These are phyloP conservation scores for Penicillium sp. DNA, from an alignment of 2,329 filamentous ascomycete genomes.

Conservation along the genomic window DNA sequence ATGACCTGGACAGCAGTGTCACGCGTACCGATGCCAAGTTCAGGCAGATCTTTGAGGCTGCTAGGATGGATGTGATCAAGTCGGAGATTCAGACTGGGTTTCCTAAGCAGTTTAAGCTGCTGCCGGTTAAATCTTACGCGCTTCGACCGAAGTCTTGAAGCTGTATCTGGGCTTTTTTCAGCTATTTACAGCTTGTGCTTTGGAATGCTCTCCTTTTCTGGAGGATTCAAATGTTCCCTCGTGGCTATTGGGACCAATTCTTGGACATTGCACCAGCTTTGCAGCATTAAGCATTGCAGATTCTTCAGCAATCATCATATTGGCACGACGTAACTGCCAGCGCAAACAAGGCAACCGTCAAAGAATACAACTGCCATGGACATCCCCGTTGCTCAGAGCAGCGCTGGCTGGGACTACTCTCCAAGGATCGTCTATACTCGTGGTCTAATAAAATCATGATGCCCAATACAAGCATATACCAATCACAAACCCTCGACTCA, in stretches of 20 bases:
- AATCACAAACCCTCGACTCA: too few species aligned
- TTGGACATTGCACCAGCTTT: background rate
- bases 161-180: background rate
- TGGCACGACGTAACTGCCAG: too few species aligned
- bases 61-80: conserved; percentile 69
- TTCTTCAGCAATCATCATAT: too few species aligned
- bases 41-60: conserved; percentile 67
- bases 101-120: conserved; percentile 63
- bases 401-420: too few species aligned
- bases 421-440: too few species aligned
- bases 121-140: conserved; percentile 79
- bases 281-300: background rate
- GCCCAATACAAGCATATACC: too few species aligned
- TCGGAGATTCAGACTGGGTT: conserved; percentile 76
- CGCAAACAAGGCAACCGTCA: too few species aligned
- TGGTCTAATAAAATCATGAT: too few species aligned
- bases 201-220: too few species aligned
- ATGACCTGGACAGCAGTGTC: conserved; percentile 75
- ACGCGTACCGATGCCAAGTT: conserved; percentile 78
- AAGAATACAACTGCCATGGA: too few species aligned
- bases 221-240: background rate
- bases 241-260: background rate
- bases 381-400: too few species aligned
- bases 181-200: too few species aligned
- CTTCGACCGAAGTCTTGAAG: conserved; percentile 57